Evolutionary conservation across 2,329 filamentous ascomycete genomes (phyloP).

Genomic region (Xylariaceae sp.): DNA sequence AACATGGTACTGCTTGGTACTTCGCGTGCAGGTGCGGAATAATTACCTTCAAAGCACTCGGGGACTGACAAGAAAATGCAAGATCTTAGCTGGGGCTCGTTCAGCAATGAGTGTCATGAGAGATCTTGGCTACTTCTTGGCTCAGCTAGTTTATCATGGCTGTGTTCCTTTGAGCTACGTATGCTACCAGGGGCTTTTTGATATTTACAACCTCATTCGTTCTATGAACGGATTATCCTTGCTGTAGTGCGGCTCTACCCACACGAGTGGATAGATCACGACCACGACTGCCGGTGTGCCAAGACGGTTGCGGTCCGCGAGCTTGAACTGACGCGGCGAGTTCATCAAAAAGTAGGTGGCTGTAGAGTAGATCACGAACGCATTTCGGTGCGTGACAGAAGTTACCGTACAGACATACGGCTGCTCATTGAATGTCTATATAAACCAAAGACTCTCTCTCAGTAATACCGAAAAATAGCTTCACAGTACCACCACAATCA

Average conservation of each 20-base stretch:
- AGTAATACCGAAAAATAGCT: no score
- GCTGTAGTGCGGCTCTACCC: constrained; percentile 11
- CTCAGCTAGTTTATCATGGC: constrained; percentile 24
- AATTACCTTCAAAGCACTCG: no score
- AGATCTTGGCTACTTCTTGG: no score
- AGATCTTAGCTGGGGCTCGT: neutral
- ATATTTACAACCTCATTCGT: neutral
- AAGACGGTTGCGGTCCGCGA: constrained; percentile 11
- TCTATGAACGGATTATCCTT: neutral
- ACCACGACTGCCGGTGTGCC: constrained; percentile 15
- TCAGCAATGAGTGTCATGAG: no score
- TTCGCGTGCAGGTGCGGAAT: no score
- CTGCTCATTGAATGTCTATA: constrained; percentile 2
- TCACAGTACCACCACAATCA: no score
- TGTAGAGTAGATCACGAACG: neutral
- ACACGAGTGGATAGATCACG: neutral
- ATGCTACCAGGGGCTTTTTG: neutral
- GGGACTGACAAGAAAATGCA: no score
- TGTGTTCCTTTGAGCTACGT: constrained; percentile 15
- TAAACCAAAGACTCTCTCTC: no score
- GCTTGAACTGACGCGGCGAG: neutral
- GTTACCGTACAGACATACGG: neutral
- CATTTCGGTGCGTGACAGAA: neutral
- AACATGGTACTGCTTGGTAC: no score
- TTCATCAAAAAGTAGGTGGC: neutral